Conservation (phyloP, 148 eudicot species). For the Spergularia marina region DNA sequence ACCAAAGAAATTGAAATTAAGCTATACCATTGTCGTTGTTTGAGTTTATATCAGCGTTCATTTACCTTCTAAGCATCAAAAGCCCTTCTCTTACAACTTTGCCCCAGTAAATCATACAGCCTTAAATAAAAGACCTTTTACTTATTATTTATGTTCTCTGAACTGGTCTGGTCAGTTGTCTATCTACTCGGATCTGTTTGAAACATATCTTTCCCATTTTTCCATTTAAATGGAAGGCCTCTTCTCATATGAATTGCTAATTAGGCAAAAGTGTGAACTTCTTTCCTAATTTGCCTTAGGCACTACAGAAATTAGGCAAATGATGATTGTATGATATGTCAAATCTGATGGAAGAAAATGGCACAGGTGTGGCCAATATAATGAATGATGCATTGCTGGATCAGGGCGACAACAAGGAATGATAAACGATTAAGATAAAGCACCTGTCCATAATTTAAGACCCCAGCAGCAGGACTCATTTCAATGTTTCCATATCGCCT, state of each 20-base stretch:
- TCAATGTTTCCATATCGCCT: constrained; percentile 84
- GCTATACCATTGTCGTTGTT: too few species aligned
- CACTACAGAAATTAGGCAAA: neutral
- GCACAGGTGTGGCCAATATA: neutral
- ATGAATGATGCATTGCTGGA: neutral
- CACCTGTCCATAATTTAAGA: constrained; percentile 96
- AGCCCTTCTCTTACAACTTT: too few species aligned
- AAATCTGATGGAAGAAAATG: neutral
- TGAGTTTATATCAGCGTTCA: too few species aligned
- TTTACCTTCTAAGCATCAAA: too few species aligned
- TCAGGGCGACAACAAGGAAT: neutral
- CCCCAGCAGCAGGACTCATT: constrained; percentile 92
- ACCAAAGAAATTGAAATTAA: too few species aligned
- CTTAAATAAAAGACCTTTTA: too few species aligned
- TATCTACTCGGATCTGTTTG: neutral
- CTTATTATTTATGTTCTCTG: too few species aligned
- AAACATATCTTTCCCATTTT: neutral
- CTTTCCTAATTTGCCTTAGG: neutral
- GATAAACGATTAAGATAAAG: constrained; percentile 14
- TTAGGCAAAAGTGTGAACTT: neutral
- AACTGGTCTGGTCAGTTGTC: neutral
- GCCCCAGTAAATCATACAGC: too few species aligned
- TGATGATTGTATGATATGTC: neutral
- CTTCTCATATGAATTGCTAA: neutral
- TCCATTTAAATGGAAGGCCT: neutral